Base-by-base conservation (phyloP, 2,329 filamentous ascomycete species). In the Diaporthe ampelina region DNA sequence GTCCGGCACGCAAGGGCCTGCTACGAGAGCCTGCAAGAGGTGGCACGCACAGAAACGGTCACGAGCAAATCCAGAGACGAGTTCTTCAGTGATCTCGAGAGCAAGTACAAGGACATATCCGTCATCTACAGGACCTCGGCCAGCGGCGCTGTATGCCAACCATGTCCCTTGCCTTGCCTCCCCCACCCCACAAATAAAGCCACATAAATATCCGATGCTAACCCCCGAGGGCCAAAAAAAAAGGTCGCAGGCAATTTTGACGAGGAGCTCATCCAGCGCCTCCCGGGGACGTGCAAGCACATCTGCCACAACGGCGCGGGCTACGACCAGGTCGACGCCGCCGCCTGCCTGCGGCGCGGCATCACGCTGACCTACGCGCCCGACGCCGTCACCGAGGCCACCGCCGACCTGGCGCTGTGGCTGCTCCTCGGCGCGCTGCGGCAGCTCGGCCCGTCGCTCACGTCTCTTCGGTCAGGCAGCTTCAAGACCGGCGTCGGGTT, bases 351-450 rank as follows among this genome's bases (percentile, higher is more conserved):
- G 78, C 84, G 73, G 17, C 76, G 84, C 9, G 81, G 81, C 7
- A 84, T 91, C 35, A 87, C 83, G 80, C 90, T 91, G 77, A 90
- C 87, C 81, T 91, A 89, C 76, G 85, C 85, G 0, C 79, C 86
- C 3, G 84, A 91, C 74, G 89, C 88, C 0, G 88, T 88, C 0
- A 85, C 88, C 0, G 86, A 91, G 73, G 87, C 88, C 2, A 88
- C 86, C 0, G 86, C 86, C 0, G 86, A 88, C 57, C 86, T 88
- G 84, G 85, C 88, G 13, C 76, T 82, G 37, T 84, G 83, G 57
- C 68, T 84, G 0, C 77, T 72, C 1, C 67, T 84, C 70, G 86
- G 84, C 1, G 79, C 85, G 0, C 77, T 90, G 26, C 85, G 87
- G 68, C 86, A 90, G 73, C 83, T 86, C 0, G 83, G 48, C 17